Evolutionary conservation across 2,329 filamentous ascomycete species (phyloP).

Genomic region (Aspergillus novoparasiticus): DNA sequence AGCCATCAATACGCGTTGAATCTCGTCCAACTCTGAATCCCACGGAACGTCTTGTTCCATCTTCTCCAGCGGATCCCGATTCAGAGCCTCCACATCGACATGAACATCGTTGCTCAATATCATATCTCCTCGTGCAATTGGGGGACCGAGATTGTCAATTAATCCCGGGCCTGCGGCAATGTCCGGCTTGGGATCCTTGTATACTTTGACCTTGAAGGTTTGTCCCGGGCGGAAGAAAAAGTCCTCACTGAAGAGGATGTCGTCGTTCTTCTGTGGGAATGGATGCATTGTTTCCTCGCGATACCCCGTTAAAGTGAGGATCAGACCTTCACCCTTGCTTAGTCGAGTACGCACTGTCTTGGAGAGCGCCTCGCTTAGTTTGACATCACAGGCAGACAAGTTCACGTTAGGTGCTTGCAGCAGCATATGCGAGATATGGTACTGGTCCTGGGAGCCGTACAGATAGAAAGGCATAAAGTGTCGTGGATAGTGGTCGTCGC

Average conservation of each 20-base stretch:
- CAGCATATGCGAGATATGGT: conserved; percentile 50
- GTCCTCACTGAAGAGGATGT: background rate
- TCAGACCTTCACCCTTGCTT: conserved; percentile 18
- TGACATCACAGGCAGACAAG: conserved; percentile 29
- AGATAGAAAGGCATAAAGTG: conserved; percentile 49
- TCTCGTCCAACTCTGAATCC: background rate
- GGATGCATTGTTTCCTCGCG: conserved; percentile 45
- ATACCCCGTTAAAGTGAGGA: conserved; percentile 36
- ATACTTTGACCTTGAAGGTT: conserved; percentile 33
- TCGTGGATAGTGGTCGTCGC: conserved; percentile 38
- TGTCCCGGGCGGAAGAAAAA: conserved; percentile 39
- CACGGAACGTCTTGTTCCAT: no score
- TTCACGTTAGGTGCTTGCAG: conserved; percentile 46
- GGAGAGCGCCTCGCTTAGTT: background rate
- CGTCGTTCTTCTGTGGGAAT: conserved; percentile 30
- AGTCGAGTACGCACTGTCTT: conserved; percentile 4
- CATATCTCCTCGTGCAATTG: background rate
- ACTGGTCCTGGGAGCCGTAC: conserved; percentile 41
- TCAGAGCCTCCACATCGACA: background rate
- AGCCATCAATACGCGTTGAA: background rate
- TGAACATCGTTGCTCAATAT: background rate
- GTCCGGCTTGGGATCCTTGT: conserved; percentile 26
- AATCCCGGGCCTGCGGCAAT: conserved; percentile 3
- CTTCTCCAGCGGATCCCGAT: background rate
- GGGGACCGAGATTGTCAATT: background rate